These are phyloP conservation scores for Emmonsiellopsis sp. DNA, from an alignment of 2,329 filamentous ascomycete species.

Conservation along the genomic window DNA sequence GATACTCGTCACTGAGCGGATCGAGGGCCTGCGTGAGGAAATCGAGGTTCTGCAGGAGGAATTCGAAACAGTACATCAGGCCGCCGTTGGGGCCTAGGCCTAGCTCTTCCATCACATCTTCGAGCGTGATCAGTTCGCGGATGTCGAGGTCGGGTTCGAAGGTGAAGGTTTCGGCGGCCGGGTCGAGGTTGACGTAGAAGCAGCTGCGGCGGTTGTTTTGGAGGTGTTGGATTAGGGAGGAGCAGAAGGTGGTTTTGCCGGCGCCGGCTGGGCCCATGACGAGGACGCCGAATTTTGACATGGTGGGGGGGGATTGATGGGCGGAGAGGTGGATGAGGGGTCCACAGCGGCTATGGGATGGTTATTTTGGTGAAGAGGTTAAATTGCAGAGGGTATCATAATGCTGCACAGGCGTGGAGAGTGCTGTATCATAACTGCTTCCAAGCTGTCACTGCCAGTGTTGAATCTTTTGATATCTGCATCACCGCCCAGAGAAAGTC, in stretches of 20 bases:
- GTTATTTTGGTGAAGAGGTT: too few species aligned
- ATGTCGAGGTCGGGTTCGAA: slow-evolving; percentile 92
- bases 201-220: slow-evolving; percentile 83
- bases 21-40: slow-evolving; percentile 82
- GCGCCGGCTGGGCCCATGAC: slow-evolving; percentile 95
- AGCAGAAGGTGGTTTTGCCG: slow-evolving; percentile 96
- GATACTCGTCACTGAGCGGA: slow-evolving; percentile 81
- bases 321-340: neutral
- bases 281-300: slow-evolving; percentile 92
- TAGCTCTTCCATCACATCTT: slow-evolving; percentile 96
- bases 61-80: slow-evolving; percentile 94
- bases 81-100: slow-evolving; percentile 84
- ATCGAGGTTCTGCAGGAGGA: slow-evolving; percentile 87
- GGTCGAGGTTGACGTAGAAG: slow-evolving; percentile 98
- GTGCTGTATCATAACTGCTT: neutral
- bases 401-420: too few species aligned
- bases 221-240: slow-evolving; percentile 84
- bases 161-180: slow-evolving; percentile 84
- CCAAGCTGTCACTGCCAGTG: neutral
- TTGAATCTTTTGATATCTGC: neutral
- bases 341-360: too few species aligned
- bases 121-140: slow-evolving; percentile 84
- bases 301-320: slow-evolving; percentile 27
- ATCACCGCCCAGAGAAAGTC: too few species aligned
- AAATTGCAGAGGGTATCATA: too few species aligned